phyloP scores from a whole-genome alignment of 305 asterid genomes.

The Fraxinus sp. region DNA sequence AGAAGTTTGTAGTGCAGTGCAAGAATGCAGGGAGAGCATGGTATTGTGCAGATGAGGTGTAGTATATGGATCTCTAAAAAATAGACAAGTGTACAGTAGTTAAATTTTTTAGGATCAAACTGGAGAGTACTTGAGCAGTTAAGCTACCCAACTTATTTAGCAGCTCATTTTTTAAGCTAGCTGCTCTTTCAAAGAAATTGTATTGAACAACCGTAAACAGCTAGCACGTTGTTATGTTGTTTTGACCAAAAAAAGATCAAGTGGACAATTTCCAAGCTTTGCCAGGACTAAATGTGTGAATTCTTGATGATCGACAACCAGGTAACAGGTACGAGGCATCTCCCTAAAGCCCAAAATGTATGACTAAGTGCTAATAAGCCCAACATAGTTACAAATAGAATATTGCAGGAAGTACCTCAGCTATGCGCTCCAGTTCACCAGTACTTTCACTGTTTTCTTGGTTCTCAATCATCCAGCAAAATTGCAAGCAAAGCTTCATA shows the following conservation, averaged over 20 bases:
- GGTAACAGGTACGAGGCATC: background rate
- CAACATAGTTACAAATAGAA: constrained; percentile 22
- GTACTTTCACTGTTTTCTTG: constrained; percentile 65
- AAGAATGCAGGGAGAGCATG: background rate
- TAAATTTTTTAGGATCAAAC: background rate
- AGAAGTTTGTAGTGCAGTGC: background rate
- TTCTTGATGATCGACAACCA: background rate
- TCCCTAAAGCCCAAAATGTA: background rate
- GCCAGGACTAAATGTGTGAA: background rate
- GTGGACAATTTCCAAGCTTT: background rate
- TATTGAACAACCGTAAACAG: background rate
- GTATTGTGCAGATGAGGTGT: background rate
- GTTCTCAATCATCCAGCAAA: constrained; percentile 94
- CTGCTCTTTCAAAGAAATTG: background rate
- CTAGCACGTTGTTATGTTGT: background rate
- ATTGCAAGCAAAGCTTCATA: constrained; percentile 88
- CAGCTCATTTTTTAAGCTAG: background rate
- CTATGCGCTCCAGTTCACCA: constrained; percentile 73
- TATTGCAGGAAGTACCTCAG: constrained; percentile 62
- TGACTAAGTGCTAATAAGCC: background rate
- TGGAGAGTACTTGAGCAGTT: background rate
- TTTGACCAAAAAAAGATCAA: background rate
- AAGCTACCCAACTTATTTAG: background rate
- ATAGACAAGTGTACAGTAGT: background rate
- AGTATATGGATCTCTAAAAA: background rate